phyloP scores from a whole-genome alignment of 2,329 filamentous ascomycete genomes.

The Sarocladium brachiariae region DNA sequence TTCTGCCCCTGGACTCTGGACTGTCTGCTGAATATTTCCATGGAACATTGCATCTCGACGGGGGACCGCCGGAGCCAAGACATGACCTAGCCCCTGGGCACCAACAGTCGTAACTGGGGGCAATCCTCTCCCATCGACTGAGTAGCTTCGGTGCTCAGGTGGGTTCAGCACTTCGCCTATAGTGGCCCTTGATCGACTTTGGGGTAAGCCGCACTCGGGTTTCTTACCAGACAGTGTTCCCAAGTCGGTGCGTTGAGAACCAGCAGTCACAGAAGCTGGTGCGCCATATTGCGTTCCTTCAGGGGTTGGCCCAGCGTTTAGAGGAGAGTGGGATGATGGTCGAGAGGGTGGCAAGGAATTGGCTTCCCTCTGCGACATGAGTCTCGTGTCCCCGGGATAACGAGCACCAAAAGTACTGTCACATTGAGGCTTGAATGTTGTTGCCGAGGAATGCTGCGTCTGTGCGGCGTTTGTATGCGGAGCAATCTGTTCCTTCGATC shows the following conservation, averaged over 20 bases:
- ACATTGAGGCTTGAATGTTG: conserved; percentile 41
- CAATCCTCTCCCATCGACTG: not conserved
- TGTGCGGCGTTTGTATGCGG: conserved; percentile 10
- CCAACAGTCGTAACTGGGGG: not conserved
- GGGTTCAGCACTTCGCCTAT: conserved; percentile 1
- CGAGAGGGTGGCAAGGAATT: conserved; percentile 42
- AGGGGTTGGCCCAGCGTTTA: conserved; percentile 14
- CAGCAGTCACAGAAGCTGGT: not conserved
- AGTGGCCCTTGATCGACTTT: not conserved
- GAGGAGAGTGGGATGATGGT: conserved; percentile 23
- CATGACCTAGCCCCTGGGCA: not conserved
- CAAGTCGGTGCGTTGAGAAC: not conserved
- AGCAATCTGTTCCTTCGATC: conserved; percentile 11
- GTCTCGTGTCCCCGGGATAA: conserved; percentile 50
- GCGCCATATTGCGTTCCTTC: not conserved
- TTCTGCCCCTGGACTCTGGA: not conserved
- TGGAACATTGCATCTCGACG: no score
- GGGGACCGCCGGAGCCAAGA: not conserved
- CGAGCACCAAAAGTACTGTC: conserved; percentile 42
- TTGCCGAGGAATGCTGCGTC: not conserved
- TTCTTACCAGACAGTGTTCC: not conserved
- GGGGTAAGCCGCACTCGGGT: not conserved
- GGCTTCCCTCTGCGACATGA: conserved; percentile 58
- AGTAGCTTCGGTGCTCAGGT: not conserved
- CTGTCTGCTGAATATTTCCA: not conserved